phyloP scores from a whole-genome alignment of 805 yeast species.

The Saccharomycopsis fermentans region DNA sequence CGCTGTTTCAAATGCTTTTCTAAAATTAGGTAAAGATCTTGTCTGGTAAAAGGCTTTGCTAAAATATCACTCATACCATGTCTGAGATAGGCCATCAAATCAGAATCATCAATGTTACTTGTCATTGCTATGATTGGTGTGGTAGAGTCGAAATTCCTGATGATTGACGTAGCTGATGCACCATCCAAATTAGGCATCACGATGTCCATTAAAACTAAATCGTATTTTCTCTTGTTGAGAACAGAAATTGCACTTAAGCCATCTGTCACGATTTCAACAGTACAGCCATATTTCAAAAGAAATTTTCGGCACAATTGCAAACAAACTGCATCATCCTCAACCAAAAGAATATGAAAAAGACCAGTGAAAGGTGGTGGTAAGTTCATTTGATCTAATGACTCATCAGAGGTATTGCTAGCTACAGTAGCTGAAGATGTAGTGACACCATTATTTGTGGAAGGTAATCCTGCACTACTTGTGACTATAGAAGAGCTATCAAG shows the following conservation, averaged over 20 bases:
- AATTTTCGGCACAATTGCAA: slow-evolving; percentile 77
- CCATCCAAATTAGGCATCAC: slow-evolving; percentile 87
- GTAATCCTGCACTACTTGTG: slow-evolving; percentile 14
- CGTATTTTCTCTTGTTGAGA: slow-evolving; percentile 61
- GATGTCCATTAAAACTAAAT: slow-evolving; percentile 75
- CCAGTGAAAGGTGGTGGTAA: slow-evolving; percentile 19
- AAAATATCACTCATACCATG: slow-evolving; percentile 90
- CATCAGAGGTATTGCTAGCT: not conserved
- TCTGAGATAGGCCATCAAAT: slow-evolving; percentile 65
- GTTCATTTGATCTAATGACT: slow-evolving; percentile 17
- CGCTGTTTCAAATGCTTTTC: slow-evolving; percentile 58
- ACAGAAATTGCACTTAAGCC: slow-evolving; percentile 82
- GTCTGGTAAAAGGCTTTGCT: slow-evolving; percentile 89
- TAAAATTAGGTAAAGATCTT: slow-evolving; percentile 68
- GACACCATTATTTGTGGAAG: not conserved
- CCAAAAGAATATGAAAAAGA: slow-evolving; percentile 62
- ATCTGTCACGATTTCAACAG: slow-evolving; percentile 86
- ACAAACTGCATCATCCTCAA: slow-evolving; percentile 76
- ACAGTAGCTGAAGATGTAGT: not conserved
- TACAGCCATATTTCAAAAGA: slow-evolving; percentile 78
- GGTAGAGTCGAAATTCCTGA: slow-evolving; percentile 69
- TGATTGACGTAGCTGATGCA: slow-evolving; percentile 82
- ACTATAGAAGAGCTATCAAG: slow-evolving; percentile 1
- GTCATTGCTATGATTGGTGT: slow-evolving; percentile 95
- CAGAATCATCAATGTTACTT: slow-evolving; percentile 76